Evolutionary conservation across 768 basidiomycete species (phyloP), one percentile per base, ranked within the genome.

Genomic region (Pisolithus microcarpus): DNA sequence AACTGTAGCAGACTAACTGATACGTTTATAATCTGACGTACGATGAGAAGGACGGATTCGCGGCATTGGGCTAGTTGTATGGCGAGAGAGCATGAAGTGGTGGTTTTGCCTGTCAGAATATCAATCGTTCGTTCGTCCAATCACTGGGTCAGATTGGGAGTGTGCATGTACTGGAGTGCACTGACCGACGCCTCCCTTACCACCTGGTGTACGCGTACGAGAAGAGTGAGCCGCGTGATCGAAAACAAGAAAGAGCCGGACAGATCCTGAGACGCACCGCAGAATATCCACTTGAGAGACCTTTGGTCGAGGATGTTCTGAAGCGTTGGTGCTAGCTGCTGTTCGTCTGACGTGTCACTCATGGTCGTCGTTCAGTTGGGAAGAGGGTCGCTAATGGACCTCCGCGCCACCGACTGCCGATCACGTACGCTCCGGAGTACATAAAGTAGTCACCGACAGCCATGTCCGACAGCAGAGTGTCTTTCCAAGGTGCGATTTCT

Each of bases 211-310:
- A 62, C 34, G 43, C 26, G 10, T 51, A 50, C 46, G 49, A 18
- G 38, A 39, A 49, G 28, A 52, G 47, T 9, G 52, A 51, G 38
- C 38, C 15, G 43, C 26, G 30, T 11, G 15, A 58, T 52, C 47
- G 51, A 5, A 38, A 47, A 53, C 49, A 26, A 26, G 26, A 26
- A 26, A 26, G 46, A 38, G 40, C 34, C n/a, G n/a, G n/a, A n/a
- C n/a, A n/a, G n/a, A n/a, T n/a, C n/a, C n/a, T n/a, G 43, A 56
- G 52, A 79, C 87, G 53, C 69, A 81, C 95, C 95, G 64, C 96
- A 98, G 66, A 99, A 99, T 64, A 99, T 97, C 95, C 95, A 99
- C 67, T 97, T 96, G 54, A 97, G 71, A 21, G 84, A 83, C 58
- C 79, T 84, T 71, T 99, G 95, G 68, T 97, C 94, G 28, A 99